Percentiles rank a stretch among this genome's conserved stretches.
phyloP scores from a whole-genome alignment of 768 basidiomycete genomes.

The Xerocomus spinulosus region DNA sequence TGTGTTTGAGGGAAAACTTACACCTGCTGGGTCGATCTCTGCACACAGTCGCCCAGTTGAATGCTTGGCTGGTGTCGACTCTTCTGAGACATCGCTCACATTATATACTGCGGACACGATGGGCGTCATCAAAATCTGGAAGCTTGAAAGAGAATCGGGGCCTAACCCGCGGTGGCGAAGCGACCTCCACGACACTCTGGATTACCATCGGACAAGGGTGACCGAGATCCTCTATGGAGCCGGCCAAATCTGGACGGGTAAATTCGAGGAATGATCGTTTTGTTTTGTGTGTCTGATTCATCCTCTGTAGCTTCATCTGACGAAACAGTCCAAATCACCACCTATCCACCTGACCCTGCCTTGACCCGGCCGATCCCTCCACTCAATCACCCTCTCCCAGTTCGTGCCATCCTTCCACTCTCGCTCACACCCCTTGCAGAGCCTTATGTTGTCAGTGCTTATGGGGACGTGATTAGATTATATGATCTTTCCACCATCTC shows the following conservation, averaged over 20 bases:
- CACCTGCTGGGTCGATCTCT: conserved; percentile 63
- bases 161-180: conserved; percentile 46
- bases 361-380: conserved; percentile 41
- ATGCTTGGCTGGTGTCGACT: conserved; percentile 54
- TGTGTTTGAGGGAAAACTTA: conserved; percentile 37
- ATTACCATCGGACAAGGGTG: conserved; percentile 78
- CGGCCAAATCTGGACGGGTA: conserved; percentile 90
- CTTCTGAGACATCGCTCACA: conserved; percentile 42
- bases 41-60: conserved; percentile 88
- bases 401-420: conserved; percentile 71
- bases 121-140: conserved; percentile 85
- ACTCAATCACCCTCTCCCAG: conserved; percentile 58
- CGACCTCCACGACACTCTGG: conserved; percentile 50
- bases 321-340: conserved; percentile 67
- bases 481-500: conserved; percentile 71
- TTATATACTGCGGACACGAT: conserved; percentile 90
- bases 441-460: conserved; percentile 75
- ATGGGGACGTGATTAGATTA: conserved; percentile 77
- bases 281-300: conserved; percentile 3
- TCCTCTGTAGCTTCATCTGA: conserved; percentile 73
- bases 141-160: conserved; percentile 42
- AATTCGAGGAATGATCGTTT: background rate
- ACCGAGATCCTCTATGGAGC: conserved; percentile 63
- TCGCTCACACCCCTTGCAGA: conserved; percentile 57
- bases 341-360: conserved; percentile 35